These are phyloP conservation scores for Venturia pyrina DNA, from an alignment of 2,329 filamentous ascomycete species.

Conservation along the genomic window DNA sequence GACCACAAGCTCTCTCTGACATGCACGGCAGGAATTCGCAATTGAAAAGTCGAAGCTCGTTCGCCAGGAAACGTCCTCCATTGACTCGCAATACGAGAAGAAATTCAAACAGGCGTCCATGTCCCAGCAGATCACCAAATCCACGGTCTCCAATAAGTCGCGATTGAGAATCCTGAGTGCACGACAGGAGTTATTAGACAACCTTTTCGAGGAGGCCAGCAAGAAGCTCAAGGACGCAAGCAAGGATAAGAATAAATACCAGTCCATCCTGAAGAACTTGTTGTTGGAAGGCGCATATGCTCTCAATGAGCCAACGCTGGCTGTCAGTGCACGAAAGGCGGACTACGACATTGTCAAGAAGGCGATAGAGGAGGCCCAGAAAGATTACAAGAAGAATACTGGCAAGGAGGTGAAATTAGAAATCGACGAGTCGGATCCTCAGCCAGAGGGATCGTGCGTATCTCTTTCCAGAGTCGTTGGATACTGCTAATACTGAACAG, in stretches of 20 bases:
- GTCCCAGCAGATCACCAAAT: slow-evolving; percentile 97
- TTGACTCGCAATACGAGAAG: slow-evolving; percentile 91
- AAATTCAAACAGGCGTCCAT: slow-evolving; percentile 98
- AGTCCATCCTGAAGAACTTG: slow-evolving; percentile 64
- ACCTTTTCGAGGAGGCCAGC: slow-evolving; percentile 73
- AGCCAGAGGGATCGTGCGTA: slow-evolving; percentile 74
- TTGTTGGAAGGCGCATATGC: slow-evolving; percentile 86
- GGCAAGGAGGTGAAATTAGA: slow-evolving; percentile 59
- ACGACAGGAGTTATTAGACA: slow-evolving; percentile 82
- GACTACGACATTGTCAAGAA: slow-evolving; percentile 68
- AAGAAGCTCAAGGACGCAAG: slow-evolving; percentile 56
- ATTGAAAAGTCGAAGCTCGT: slow-evolving; percentile 99
- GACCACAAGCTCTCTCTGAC: not conserved
- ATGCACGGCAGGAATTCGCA: slow-evolving; percentile 61
- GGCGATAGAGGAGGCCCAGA: slow-evolving; percentile 64
- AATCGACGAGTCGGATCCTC: slow-evolving; percentile 67
- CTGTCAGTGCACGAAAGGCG: slow-evolving; percentile 66
- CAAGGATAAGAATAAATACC: slow-evolving; percentile 66
- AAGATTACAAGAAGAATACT: slow-evolving; percentile 74
- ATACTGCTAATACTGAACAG: slow-evolving; percentile 36
- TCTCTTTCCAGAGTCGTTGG: not conserved
- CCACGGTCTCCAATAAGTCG: slow-evolving; percentile 92
- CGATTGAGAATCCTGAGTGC: slow-evolving; percentile 78
- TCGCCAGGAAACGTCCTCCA: slow-evolving; percentile 84
- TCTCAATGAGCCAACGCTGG: slow-evolving; percentile 68